Evolutionary conservation across 129 eudicot genomes (phyloP).

Genomic region (Rutidosis leptorrhynchoides): DNA sequence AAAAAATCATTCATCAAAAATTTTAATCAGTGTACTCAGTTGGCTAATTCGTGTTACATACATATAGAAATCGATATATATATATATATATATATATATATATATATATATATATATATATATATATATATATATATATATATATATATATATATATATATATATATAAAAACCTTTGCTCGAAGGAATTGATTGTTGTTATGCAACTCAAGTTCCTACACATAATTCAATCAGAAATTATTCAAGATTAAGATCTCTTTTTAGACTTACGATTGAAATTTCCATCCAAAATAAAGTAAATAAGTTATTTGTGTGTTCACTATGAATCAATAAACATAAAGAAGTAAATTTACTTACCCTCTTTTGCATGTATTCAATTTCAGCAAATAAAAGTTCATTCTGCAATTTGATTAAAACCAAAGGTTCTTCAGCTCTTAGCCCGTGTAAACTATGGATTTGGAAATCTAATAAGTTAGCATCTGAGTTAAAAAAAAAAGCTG

Average conservation of each 20-base stretch:
- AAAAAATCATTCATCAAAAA: background rate
- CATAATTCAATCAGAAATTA: background rate
- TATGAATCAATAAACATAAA: background rate
- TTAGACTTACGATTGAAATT: background rate
- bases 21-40: background rate
- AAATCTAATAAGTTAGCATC: constrained; percentile 6
- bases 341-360: constrained; percentile 46
- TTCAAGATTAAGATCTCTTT: background rate
- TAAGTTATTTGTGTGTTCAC: background rate
- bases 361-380: constrained; percentile 90
- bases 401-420: constrained; percentile 33
- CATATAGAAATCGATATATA: constrained; percentile 19
- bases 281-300: background rate
- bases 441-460: background rate
- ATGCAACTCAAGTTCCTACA: constrained; percentile 87
- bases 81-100: no score
- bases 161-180: no score
- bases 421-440: background rate
- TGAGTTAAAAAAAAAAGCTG: constrained; percentile 8
- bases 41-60: background rate
- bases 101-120: no score
- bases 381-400: constrained; percentile 93
- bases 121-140: no score
- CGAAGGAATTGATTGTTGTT: constrained; percentile 79
- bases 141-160: no score